These are phyloP conservation scores for Fusarium torulosum DNA, from an alignment of 2,329 filamentous ascomycete species.

Conservation along the genomic window DNA sequence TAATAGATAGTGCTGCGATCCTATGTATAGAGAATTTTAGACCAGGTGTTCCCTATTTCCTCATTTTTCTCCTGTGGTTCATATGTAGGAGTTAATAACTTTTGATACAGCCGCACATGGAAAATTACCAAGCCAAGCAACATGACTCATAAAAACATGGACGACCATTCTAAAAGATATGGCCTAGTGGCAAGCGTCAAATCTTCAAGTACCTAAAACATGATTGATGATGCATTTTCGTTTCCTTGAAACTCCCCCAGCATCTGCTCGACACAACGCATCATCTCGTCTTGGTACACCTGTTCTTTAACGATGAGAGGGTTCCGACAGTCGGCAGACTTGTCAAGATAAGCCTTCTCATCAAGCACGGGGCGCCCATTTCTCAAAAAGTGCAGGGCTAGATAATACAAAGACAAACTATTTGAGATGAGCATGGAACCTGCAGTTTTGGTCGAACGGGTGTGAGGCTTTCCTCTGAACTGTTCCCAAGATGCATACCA, in stretches of 20 bases:
- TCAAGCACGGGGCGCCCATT: not conserved
- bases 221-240: not conserved
- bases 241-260: not conserved
- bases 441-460: not conserved
- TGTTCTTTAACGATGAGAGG: conserved; percentile 1
- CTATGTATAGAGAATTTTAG: too few relatives aligned
- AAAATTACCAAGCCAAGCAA: too few relatives aligned
- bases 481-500: not conserved
- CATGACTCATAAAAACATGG: too few relatives aligned
- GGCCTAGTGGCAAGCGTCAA: too few relatives aligned
- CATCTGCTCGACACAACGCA: not conserved
- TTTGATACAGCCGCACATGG: too few relatives aligned
- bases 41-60: too few relatives aligned
- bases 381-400: not conserved
- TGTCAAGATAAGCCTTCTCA: not conserved
- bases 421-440: not conserved
- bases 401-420: not conserved
- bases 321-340: not conserved
- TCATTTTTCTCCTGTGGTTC: too few relatives aligned
- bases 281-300: not conserved
- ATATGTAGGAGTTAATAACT: too few relatives aligned
- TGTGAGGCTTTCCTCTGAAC: not conserved
- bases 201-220: not conserved
- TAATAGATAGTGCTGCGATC: too few relatives aligned
- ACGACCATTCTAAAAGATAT: too few relatives aligned